Percentiles rank a stretch among this genome's conserved stretches.
phyloP scores from a whole-genome alignment of 768 basidiomycete species.

The Sistotremastrum niveocremeum region DNA sequence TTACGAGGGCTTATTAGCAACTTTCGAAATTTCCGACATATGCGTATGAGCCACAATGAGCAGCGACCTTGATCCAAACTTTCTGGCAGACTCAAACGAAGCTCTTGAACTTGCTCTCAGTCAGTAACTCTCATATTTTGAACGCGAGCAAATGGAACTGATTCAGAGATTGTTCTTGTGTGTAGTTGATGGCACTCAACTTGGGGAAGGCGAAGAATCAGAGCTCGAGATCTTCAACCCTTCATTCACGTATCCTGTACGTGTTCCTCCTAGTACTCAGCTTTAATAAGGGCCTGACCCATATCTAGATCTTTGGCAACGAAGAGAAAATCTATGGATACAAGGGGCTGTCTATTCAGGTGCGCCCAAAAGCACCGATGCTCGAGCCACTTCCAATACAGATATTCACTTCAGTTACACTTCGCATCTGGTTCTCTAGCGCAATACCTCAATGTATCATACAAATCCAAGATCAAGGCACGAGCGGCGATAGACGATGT shows the following conservation, averaged over 20 bases:
- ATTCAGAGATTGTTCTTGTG: neutral
- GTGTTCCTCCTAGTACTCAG: conserved; percentile 10
- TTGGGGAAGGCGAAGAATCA: conserved; percentile 43
- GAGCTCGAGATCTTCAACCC: conserved; percentile 55
- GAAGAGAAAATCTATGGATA: conserved; percentile 96
- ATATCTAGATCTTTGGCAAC: conserved; percentile 75
- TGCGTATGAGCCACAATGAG: no score
- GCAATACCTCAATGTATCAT: conserved; percentile 59
- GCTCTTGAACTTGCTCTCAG: conserved; percentile 66
- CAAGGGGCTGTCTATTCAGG: conserved; percentile 69
- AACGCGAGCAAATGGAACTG: neutral
- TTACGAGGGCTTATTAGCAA: no score
- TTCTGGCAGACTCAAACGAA: conserved; percentile 72
- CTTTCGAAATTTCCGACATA: no score
- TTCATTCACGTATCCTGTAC: conserved; percentile 85
- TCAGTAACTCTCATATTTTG: conserved; percentile 18
- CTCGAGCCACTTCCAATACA: neutral
- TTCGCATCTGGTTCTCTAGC: conserved; percentile 81
- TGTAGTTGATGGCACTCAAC: conserved; percentile 56
- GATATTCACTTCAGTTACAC: conserved; percentile 37
- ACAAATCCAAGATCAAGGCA: conserved; percentile 50
- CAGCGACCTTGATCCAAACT: conserved; percentile 26
- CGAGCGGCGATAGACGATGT: conserved; percentile 76
- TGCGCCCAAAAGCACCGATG: conserved; percentile 22
- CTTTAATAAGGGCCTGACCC: neutral